Evolutionary conservation across 441 rosid species (phyloP).

Genomic region (Populus hybrid): DNA sequence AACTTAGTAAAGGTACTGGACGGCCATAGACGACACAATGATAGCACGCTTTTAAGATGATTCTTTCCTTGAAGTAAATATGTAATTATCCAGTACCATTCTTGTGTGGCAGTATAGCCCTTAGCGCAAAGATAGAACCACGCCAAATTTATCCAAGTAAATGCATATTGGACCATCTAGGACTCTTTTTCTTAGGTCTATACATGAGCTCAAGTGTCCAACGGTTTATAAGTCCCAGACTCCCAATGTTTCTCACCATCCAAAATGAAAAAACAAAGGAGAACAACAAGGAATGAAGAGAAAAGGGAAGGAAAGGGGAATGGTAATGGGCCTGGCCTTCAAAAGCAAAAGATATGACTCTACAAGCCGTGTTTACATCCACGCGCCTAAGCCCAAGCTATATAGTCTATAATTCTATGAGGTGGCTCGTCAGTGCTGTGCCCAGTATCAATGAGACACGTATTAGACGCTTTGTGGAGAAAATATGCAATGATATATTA

Average conservation of each 20-base stretch:
- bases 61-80: background rate
- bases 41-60: no score
- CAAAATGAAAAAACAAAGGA: background rate
- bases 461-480: no score
- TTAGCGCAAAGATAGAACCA: no score
- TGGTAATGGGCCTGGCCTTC: background rate
- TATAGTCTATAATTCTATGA: background rate
- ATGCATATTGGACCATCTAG: background rate
- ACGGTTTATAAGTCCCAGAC: background rate
- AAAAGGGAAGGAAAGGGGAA: background rate
- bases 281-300: background rate
- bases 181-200: background rate
- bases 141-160: background rate
- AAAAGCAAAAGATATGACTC: background rate
- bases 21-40: no score
- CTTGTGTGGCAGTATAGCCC: no score
- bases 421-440: background rate
- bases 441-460: no score
- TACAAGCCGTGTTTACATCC: background rate
- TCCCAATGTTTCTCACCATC: background rate
- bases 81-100: no score
- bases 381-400: background rate
- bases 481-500: no score
- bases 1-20: no score
- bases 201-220: background rate